Percentiles rank a stretch among this genome's conserved stretches.
Conservation (phyloP, 805 yeast genomes). For the Metschnikowia kunwiensis region DNA sequence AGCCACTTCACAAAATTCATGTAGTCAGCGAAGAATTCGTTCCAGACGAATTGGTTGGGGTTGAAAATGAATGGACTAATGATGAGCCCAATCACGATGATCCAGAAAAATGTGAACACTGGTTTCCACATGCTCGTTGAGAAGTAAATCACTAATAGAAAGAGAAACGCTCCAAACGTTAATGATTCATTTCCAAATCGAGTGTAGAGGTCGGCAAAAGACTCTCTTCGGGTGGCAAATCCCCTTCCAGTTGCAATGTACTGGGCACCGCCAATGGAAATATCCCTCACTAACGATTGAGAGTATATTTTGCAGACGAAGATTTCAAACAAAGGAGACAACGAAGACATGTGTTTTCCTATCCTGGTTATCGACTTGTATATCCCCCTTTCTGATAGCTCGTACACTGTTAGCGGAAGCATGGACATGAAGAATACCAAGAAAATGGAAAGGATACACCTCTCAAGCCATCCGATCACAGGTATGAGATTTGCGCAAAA, state of each 20-base stretch:
- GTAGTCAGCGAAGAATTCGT: slow-evolving; percentile 94
- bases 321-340: slow-evolving; percentile 81
- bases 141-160: slow-evolving; percentile 14
- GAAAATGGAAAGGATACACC: slow-evolving; percentile 77
- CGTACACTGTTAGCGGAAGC: slow-evolving; percentile 75
- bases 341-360: slow-evolving; percentile 61
- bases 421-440: slow-evolving; percentile 79
- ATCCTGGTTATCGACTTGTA: slow-evolving; percentile 73
- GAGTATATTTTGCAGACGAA: slow-evolving; percentile 80
- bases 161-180: slow-evolving; percentile 53
- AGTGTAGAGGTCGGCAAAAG: slow-evolving; percentile 69
- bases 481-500: slow-evolving; percentile 77
- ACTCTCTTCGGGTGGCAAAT: slow-evolving; percentile 76
- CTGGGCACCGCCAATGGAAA: slow-evolving; percentile 83
- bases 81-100: slow-evolving; percentile 80
- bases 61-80: slow-evolving; percentile 93
- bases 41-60: slow-evolving; percentile 97
- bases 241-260: slow-evolving; percentile 86
- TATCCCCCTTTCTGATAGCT: slow-evolving; percentile 76
- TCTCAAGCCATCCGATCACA: slow-evolving; percentile 75
- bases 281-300: slow-evolving; percentile 64
- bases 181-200: slow-evolving; percentile 80
- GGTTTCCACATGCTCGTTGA: slow-evolving; percentile 81
- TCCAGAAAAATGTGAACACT: slow-evolving; percentile 96
- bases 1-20: slow-evolving; percentile 89